These are phyloP conservation scores for Brassica cretica DNA, from an alignment of 345 rosid genomes.

Conservation along the genomic window DNA sequence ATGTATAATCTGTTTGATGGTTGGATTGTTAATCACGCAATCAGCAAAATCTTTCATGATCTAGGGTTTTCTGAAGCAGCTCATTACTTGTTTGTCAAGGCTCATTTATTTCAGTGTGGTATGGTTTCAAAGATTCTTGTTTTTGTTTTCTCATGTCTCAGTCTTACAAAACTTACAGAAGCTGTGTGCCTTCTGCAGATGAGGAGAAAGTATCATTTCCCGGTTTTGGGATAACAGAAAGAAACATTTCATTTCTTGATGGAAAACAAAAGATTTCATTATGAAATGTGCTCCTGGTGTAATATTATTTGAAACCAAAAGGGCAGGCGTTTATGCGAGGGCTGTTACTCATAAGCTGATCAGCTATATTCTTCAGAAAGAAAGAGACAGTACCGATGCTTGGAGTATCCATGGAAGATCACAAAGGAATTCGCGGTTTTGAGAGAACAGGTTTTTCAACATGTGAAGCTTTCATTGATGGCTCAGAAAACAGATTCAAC, in stretches of 20 bases:
- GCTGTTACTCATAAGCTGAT: constrained; percentile 58
- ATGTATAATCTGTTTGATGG: constrained; percentile 24
- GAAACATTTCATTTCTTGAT: background rate
- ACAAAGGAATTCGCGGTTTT: constrained; percentile 66
- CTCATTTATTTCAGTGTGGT: background rate
- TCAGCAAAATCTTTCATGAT: background rate
- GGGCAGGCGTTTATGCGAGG: constrained; percentile 58
- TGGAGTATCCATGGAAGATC: constrained; percentile 63
- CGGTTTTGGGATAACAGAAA: constrained; percentile 74
- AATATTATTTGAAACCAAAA: constrained; percentile 11
- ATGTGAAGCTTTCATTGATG: constrained; percentile 24
- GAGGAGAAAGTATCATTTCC: constrained; percentile 75
- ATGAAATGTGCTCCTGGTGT: background rate
- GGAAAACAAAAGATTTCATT: background rate
- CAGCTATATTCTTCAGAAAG: constrained; percentile 61
- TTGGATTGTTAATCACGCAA: background rate
- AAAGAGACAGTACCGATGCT: constrained; percentile 50
- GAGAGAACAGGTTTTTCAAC: background rate
- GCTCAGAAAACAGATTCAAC: background rate
- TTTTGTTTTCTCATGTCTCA: constrained; percentile 40
- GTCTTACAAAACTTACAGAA: constrained; percentile 72
- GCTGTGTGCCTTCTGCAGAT: constrained; percentile 69
- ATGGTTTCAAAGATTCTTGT: background rate
- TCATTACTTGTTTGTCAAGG: background rate
- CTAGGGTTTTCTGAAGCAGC: background rate